A percentile compares a stretch with the other conserved stretches of the same genome.
phyloP scores from a whole-genome alignment of 768 basidiomycete genomes.

The Leccinum imitatum region DNA sequence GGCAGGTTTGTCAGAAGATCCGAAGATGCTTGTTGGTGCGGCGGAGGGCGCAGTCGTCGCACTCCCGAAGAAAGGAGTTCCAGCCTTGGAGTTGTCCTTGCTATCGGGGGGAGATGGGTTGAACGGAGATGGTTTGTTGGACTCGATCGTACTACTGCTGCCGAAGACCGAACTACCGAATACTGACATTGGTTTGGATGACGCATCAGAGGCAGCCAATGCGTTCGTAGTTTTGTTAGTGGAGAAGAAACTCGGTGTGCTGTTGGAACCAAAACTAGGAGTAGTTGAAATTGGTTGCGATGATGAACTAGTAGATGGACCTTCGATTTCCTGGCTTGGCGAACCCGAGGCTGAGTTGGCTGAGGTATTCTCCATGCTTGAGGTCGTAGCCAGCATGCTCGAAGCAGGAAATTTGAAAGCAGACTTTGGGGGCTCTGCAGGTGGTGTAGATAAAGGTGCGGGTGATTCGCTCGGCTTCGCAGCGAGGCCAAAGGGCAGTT shows the following conservation, averaged over 20 bases:
- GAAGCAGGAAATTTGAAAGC: conserved; percentile 27
- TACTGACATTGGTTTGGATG: conserved; percentile 23
- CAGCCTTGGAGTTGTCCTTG: conserved; percentile 15
- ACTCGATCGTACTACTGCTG: conserved; percentile 12
- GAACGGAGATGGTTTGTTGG: conserved; percentile 14
- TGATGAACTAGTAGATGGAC: conserved; percentile 1
- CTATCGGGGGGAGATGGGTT: conserved; percentile 9
- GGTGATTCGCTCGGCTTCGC: conserved; percentile 22
- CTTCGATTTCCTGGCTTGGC: conserved; percentile 14
- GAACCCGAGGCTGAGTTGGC: conserved; percentile 7
- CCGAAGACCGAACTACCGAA: conserved; percentile 31
- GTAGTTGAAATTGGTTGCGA: conserved; percentile 13
- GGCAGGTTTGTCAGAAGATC: conserved; percentile 25
- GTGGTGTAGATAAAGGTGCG: conserved; percentile 13
- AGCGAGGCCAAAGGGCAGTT: conserved; percentile 13
- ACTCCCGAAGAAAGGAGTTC: conserved; percentile 22
- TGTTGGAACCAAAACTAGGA: conserved; percentile 18
- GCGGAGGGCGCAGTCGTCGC: conserved; percentile 11
- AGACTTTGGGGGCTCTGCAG: conserved; percentile 28
- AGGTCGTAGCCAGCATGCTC: conserved; percentile 7
- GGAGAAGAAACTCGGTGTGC: conserved; percentile 25
- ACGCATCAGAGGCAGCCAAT: conserved; percentile 22
- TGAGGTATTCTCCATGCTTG: conserved; percentile 8
- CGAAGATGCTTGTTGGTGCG: conserved; percentile 21
- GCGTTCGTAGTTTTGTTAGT: conserved; percentile 15